phyloP scores from a whole-genome alignment of 2,329 filamentous ascomycete genomes.

The Sporothrix pseudoabietina region DNA sequence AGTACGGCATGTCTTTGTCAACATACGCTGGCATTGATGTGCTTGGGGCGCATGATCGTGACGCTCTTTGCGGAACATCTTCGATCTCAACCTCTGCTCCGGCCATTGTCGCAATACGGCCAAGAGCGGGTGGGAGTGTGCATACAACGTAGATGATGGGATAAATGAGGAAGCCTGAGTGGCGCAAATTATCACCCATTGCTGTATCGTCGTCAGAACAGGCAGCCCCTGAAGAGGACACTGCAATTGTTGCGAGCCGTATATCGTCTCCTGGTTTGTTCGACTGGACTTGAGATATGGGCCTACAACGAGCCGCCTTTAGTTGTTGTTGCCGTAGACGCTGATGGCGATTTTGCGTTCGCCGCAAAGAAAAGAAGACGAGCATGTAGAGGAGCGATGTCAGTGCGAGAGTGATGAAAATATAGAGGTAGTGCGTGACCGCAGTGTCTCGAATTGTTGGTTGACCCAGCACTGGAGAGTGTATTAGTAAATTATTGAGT shows the following conservation, averaged over 20 bases:
- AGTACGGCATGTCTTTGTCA: constrained; percentile 20
- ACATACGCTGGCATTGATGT: constrained; percentile 16
- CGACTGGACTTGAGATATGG: background rate
- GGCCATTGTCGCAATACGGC: constrained; percentile 60
- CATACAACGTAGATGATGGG: constrained; percentile 64
- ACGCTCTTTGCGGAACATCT: background rate
- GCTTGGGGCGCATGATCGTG: constrained; percentile 14
- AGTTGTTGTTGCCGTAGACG: constrained; percentile 7
- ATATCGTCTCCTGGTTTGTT: constrained; percentile 25
- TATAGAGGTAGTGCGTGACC: constrained; percentile 66
- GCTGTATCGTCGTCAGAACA: background rate
- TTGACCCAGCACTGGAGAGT: constrained; percentile 62
- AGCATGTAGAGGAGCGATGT: constrained; percentile 45
- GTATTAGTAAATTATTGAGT: background rate
- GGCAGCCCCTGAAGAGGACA: constrained; percentile 16
- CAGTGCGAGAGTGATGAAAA: constrained; percentile 49
- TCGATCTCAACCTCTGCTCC: constrained; percentile 44
- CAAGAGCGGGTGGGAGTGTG: constrained; percentile 61
- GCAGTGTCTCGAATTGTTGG: constrained; percentile 52
- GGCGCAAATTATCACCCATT: constrained; percentile 39
- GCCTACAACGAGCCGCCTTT: background rate
- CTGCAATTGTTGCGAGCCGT: constrained; percentile 3
- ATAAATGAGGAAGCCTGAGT: constrained; percentile 59
- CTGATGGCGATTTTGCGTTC: constrained; percentile 22
- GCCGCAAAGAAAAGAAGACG: constrained; percentile 43